Base-by-base conservation (phyloP, 2,329 filamentous ascomycete genomes). In the Aspergillus sp. region DNA sequence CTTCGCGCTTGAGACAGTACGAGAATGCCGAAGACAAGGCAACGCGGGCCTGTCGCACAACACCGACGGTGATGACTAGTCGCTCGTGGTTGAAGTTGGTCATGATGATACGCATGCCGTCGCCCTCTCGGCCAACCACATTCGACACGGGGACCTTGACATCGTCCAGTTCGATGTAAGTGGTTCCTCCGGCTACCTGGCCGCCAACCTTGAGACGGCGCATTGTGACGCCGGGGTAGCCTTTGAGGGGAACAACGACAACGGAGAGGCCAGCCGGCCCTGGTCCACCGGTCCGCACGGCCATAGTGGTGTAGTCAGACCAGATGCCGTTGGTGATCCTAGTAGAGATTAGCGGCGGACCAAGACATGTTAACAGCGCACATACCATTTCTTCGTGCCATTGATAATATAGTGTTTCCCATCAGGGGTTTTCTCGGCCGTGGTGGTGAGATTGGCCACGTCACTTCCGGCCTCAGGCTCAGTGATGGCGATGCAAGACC, bases 81-180 rank as follows among this genome's bases (percentile, higher is more conserved):
- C 81, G 72, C 55, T 86, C 82, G 54, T 86, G 80, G 61, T 86
- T 86, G 70, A 86, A 86, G 60, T 86, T 83, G 33, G 74, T 79
- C 78, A 82, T 83, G 48, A 82, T 73, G 49, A 82, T 82, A 37
- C 66, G 70, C 80, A 86, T 85, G 4, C 82, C 82, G 47, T 72
- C 63, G 8, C 80, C 80, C 53, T 86, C 81, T 13, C 66, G 45
- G 3, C 81, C 82, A 36, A 86, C 74, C 5, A 86, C 58, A 50
- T 86, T 85, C 48, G 73, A 71, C 0, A 75, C 69, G 0, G 80
- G 80, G 1, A 86, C 81, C 36, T 74, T 69, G 13, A 86, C 82
- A 33, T 86, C 79, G 47, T 85, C 80, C 1, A 86, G 67, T 51
- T 83, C 79, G 45, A 86, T 85, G 55, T 75, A 86, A 0, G 82